Base-by-base conservation (phyloP, 2,329 filamentous ascomycete species). In the Apiospora kogelbergensis region DNA sequence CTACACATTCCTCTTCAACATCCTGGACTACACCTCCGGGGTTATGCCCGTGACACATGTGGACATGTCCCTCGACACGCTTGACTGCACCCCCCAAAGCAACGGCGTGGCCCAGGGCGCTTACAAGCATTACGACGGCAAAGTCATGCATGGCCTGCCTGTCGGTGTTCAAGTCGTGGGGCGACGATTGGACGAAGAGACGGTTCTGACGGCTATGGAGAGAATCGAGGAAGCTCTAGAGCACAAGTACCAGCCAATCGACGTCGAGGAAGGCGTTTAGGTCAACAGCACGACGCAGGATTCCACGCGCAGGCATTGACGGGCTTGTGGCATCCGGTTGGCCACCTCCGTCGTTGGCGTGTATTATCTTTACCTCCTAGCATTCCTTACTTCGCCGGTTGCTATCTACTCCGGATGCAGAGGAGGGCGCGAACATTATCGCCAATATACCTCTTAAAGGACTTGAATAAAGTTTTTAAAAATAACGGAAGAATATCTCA, bases 1-100 rank as follows among this genome's bases (percentile, higher is more conserved):
- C 1, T 98, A 98, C 77, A 98, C 95, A 0, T 97, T 98, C 78
- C 81, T 97, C 68, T 98, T 96, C 83, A 98, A 98, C 75, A 73
- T 98, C 76, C 88, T 98, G 65, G 95, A 98, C 78, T 98, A 98
- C 80, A 89, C 92, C 1, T 88, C 89, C 15, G 95, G 95, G 45
- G 89, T 97, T 44, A 76, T 98, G 26, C 95, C 95, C 0, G 90
- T 98, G 1, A 95, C 93, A 0, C 92, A 94, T 70, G 95, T 98
- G 0, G 92, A 97, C 76, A 86, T 86, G 73, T 76, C 79, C 1
- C 83, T 89, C 53, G 93, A 96, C 76, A 85, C 88, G 71, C 84
- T 95, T 0, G n/a, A n/a, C n/a, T n/a, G n/a, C n/a, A n/a, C n/a
- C n/a, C n/a, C n/a, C n/a, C n/a, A n/a, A n/a, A n/a, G n/a, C 66